Evolutionary conservation across 2,329 filamentous ascomycete genomes (phyloP), one percentile per base, ranked within the genome.

Genomic region (Nothophoma quercina): DNA sequence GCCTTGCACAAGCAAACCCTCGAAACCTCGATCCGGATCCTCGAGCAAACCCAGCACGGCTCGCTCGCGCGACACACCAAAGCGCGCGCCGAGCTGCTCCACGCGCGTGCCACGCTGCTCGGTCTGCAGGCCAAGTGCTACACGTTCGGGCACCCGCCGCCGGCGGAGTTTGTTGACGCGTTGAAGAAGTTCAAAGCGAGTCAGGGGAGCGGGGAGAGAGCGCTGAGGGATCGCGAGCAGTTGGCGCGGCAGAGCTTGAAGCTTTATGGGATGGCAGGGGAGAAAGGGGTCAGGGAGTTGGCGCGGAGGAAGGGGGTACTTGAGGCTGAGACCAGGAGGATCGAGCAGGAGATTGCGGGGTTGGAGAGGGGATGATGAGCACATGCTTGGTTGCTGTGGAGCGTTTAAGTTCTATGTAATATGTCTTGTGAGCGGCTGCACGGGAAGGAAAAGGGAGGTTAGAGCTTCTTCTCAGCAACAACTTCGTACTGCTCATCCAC

Each of bases 401-500:
- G 43, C 33, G 19, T n/a, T n/a, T 19, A 13, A 16, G 7, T 21
- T 35, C 42, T 38, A 28, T 18, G 13, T 30, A 7, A 9, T 26
- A 23, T 7, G 3, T 8, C 29, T n/a, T n/a, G n/a, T n/a, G n/a
- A n/a, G 26, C 22, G 15, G 4, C n/a, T 38, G 13, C 6, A 9
- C 25, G 35, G 6, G 21, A 16, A 38, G 12, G 3, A 10, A 12
- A 12, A 29, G 6, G 5, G 22, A 32, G 22, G 8, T 33, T 22
- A 42, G n/a, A 47, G 6, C 1, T 42, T 28, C 59, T 62, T 68
- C 43, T 68, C 63, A 19, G 70, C 78, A 47, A 86, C 76, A 53
- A 81, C 77, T 19, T 71, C 76, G 64, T 87, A 86, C 62, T 77
- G 72, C 69, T 85, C 79, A 15, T 77, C 78, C 28, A 84, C 62